Conservation (phyloP, 805 yeast species). For the Scheffersomyces stipitis region DNA sequence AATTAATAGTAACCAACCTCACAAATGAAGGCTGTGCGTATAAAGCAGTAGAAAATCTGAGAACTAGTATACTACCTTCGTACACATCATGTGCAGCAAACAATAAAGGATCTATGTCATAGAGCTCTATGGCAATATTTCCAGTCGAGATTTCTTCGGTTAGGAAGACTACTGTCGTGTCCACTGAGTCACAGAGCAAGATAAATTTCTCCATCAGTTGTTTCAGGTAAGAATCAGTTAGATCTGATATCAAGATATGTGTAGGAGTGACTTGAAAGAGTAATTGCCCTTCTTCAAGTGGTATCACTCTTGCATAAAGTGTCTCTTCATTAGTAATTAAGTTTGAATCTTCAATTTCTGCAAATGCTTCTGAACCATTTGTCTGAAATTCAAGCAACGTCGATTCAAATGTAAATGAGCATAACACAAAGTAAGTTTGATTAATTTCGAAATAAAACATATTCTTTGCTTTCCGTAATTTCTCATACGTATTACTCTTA, state of each 20-base stretch:
- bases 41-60: too few species aligned
- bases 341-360: constrained; percentile 23
- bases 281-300: constrained; percentile 9
- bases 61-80: neutral
- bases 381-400: constrained; percentile 30
- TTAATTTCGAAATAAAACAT: constrained; percentile 17
- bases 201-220: constrained; percentile 10
- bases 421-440: constrained; percentile 24
- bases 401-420: constrained; percentile 41
- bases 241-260: constrained; percentile 20
- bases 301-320: constrained; percentile 10
- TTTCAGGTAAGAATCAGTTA: constrained; percentile 9
- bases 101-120: neutral
- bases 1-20: too few species aligned
- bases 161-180: constrained; percentile 2
- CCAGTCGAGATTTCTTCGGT: too few species aligned
- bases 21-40: too few species aligned
- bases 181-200: constrained; percentile 11
- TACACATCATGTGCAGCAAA: neutral
- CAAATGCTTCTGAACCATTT: constrained; percentile 19
- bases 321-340: constrained; percentile 16
- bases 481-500: constrained; percentile 24
- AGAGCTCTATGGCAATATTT: neutral
- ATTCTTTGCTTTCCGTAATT: constrained; percentile 28
- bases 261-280: constrained; percentile 28